Percentiles rank a stretch among this genome's conserved stretches.
Evolutionary conservation across 1,284 basidiomycete species (phyloP).

Genomic region (Athelia sp.): DNA sequence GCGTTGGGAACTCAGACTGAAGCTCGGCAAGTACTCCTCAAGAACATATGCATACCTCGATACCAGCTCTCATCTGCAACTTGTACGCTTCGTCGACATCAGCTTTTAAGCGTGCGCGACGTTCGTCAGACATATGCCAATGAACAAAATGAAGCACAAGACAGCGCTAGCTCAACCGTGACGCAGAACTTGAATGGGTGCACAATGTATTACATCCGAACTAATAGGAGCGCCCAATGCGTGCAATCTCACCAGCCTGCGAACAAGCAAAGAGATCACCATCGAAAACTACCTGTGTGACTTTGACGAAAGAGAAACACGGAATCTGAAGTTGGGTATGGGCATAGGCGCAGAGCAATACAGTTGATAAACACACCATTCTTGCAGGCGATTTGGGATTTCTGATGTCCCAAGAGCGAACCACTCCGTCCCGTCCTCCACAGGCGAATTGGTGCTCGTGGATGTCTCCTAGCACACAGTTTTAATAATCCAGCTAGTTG

Average conservation of each 20-base stretch:
- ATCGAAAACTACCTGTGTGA: not conserved
- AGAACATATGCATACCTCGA: conserved; percentile 33
- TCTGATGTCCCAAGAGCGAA: conserved; percentile 47
- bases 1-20: not conserved
- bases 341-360: too few relatives aligned
- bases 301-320: not conserved
- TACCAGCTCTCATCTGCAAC: conserved; percentile 49
- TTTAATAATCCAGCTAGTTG: too few relatives aligned
- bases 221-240: not conserved
- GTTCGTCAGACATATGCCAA: conserved; percentile 9
- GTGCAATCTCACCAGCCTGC: not conserved
- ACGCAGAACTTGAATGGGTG: too few relatives aligned
- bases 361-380: conserved; percentile 19
- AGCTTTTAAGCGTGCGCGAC: conserved; percentile 39
- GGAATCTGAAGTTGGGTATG: not conserved
- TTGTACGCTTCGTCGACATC: conserved; percentile 50
- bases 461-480: conserved; percentile 24
- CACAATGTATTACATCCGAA: too few relatives aligned
- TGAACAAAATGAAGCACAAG: too few relatives aligned
- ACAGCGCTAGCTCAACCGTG: too few relatives aligned
- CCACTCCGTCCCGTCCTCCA: conserved; percentile 35
- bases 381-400: conserved; percentile 22
- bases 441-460: conserved; percentile 33
- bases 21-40: conserved; percentile 7
- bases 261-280: not conserved